These are phyloP conservation scores for Eucommia ulmoides DNA, from an alignment of 257 asterid species.

Conservation along the genomic window DNA sequence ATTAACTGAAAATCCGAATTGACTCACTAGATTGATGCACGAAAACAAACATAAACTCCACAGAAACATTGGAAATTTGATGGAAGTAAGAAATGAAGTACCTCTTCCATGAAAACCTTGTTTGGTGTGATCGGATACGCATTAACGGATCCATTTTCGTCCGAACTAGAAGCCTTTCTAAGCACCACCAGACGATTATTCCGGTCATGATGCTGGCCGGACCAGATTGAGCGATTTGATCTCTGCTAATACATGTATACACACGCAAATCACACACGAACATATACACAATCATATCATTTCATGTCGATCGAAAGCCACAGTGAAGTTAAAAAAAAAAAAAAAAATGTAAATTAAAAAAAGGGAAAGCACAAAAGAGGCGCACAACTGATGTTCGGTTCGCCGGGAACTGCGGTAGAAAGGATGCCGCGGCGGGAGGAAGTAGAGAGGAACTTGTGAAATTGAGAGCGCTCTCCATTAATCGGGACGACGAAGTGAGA, in stretches of 20 bases:
- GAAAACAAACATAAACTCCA: no score
- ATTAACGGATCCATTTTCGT: conserved; percentile 29
- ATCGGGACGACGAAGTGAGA: no score
- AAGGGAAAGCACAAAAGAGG: background rate
- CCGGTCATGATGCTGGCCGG: conserved; percentile 19
- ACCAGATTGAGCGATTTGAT: conserved; percentile 29
- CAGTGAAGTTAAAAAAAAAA: conserved; percentile 1
- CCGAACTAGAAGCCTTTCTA: conserved; percentile 38
- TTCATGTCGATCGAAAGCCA: background rate
- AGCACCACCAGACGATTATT: conserved; percentile 15
- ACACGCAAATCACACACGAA: no score
- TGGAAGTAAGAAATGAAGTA: no score
- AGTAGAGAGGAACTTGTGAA: conserved; percentile 41
- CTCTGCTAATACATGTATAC: no score
- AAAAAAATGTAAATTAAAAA: conserved; percentile 1
- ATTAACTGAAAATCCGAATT: background rate
- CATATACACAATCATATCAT: no score
- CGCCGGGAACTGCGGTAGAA: conserved; percentile 22
- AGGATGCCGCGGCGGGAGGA: conserved; percentile 36
- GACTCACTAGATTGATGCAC: background rate
- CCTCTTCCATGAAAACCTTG: conserved; percentile 79
- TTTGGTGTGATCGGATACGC: conserved; percentile 36
- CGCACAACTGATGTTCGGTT: conserved; percentile 33
- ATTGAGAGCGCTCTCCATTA: conserved; percentile 69
- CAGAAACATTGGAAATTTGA: no score